These are phyloP conservation scores for Fragaria vesca DNA, from an alignment of 306 rosid genomes.

Conservation along the genomic window DNA sequence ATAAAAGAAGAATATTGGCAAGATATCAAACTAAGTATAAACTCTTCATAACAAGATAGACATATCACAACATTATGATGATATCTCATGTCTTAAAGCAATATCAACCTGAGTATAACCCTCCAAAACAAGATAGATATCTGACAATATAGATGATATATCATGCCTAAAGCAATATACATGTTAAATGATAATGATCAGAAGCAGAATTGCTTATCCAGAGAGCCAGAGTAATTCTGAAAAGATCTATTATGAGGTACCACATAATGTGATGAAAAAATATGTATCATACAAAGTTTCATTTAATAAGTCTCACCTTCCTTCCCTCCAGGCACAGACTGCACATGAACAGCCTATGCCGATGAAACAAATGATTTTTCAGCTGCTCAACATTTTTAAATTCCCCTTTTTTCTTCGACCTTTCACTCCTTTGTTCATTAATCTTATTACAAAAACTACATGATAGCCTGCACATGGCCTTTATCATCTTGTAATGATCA, in stretches of 20 bases:
- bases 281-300: background rate
- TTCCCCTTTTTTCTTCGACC: slow-evolving; percentile 11
- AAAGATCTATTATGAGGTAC: background rate
- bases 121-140: background rate
- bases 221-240: background rate
- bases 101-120: background rate
- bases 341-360: slow-evolving; percentile 16
- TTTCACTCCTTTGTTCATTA: slow-evolving; percentile 1
- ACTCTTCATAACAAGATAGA: background rate
- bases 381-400: slow-evolving; percentile 20
- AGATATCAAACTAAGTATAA: background rate
- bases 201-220: background rate
- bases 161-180: background rate
- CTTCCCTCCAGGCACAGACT: slow-evolving; percentile 18
- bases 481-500: slow-evolving; percentile 82
- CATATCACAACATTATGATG: background rate
- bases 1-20: background rate
- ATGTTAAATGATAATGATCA: background rate
- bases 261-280: background rate
- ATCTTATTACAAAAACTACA: slow-evolving; percentile 15
- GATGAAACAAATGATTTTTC: slow-evolving; percentile 20
- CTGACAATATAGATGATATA: background rate
- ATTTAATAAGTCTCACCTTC: slow-evolving; percentile 19
- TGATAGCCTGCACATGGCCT: slow-evolving; percentile 66
- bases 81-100: background rate